Percentiles rank a stretch among this genome's conserved stretches.
Conservation (phyloP, 306 rosid species). For the Gynostemma pentaphyllum region DNA sequence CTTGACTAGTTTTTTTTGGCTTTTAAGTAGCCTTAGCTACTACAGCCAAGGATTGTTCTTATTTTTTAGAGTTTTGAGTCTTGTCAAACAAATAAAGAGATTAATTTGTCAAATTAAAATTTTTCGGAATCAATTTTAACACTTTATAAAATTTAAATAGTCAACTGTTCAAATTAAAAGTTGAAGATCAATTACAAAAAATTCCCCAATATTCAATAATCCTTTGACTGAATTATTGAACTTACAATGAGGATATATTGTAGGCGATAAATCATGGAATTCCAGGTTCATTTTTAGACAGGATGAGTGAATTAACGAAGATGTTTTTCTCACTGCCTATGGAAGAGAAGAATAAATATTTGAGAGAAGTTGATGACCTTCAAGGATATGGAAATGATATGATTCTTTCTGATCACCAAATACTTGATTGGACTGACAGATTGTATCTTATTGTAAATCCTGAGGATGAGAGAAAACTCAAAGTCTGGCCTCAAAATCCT, state of each 20-base stretch:
- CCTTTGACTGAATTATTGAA: no score
- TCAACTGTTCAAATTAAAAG: no score
- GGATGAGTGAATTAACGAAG: neutral
- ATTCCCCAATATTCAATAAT: no score
- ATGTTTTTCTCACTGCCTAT: constrained; percentile 27
- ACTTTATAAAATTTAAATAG: no score
- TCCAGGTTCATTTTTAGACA: neutral
- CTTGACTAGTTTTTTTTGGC: no score
- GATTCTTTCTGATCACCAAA: constrained; percentile 24
- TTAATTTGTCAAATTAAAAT: neutral
- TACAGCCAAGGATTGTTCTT: no score
- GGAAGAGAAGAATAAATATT: constrained; percentile 33
- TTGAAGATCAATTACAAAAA: no score
- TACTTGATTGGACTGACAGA: constrained; percentile 47
- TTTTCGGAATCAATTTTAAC: no score
- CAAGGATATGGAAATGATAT: constrained; percentile 56
- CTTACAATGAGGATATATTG: neutral
- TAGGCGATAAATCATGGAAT: neutral
- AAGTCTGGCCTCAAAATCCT: constrained; percentile 40
- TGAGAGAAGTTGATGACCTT: constrained; percentile 19
- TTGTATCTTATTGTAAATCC: constrained; percentile 28
- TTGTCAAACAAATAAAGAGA: neutral
- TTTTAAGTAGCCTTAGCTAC: no score
- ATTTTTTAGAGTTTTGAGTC: no score
- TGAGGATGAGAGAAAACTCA: constrained; percentile 26